A percentile compares a stretch with the other conserved stretches of the same genome.
These are phyloP conservation scores for Chaetomium olivaceum DNA, from an alignment of 2,329 filamentous ascomycete species.

Conservation along the genomic window DNA sequence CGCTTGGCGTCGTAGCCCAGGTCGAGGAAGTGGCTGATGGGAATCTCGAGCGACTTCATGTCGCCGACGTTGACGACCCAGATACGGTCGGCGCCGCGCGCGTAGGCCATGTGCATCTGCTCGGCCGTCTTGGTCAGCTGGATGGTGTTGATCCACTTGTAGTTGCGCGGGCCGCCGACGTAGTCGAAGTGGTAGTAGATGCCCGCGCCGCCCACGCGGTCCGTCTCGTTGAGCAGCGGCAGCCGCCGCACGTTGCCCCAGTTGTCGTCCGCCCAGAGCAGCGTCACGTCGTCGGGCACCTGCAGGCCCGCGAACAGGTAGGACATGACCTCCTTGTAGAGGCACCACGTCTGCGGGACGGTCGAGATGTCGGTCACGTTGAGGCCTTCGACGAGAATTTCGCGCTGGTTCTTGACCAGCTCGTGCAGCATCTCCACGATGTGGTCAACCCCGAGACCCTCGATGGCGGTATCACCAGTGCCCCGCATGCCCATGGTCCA, in stretches of 20 bases:
- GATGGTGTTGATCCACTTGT: constrained; percentile 66
- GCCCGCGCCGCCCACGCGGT: constrained; percentile 62
- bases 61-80: constrained; percentile 70
- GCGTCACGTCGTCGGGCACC: constrained; percentile 64
- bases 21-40: constrained; percentile 67
- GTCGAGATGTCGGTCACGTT: constrained; percentile 49
- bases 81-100: constrained; percentile 59
- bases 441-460: constrained; percentile 54
- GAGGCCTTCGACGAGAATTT: constrained; percentile 59
- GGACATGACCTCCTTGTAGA: constrained; percentile 73
- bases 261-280: constrained; percentile 71
- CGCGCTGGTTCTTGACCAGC: constrained; percentile 60
- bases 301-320: constrained; percentile 67
- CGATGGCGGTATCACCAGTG: constrained; percentile 63
- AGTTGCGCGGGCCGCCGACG: constrained; percentile 49
- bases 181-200: constrained; percentile 65
- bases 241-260: constrained; percentile 65
- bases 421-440: constrained; percentile 61
- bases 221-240: constrained; percentile 59
- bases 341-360: constrained; percentile 69
- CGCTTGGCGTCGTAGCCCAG: constrained; percentile 63
- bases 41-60: constrained; percentile 64
- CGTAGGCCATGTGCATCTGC: constrained; percentile 60
- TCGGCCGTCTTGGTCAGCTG: constrained; percentile 62
- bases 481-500: constrained; percentile 73